Percentiles rank a stretch among this genome's conserved stretches.
Evolutionary conservation across 2,329 filamentous ascomycete species (phyloP).

Genomic region (Phyllosticta capitalensis): DNA sequence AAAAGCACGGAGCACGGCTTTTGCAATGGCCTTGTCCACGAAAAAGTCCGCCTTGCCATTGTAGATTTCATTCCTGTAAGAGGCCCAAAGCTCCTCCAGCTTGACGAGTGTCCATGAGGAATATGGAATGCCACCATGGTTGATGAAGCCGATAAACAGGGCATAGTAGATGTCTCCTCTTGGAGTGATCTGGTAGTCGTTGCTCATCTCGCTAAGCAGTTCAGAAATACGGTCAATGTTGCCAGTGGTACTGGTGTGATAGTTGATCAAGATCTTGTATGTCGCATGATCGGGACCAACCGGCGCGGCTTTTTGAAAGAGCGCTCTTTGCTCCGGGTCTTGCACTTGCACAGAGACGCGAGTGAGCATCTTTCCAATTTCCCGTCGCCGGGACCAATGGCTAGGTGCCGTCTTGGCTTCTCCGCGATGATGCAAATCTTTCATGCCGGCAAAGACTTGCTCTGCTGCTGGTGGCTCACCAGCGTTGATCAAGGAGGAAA

Average conservation of each 20-base stretch:
- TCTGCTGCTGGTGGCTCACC: conserved; percentile 70
- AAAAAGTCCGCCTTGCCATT: conserved; percentile 18
- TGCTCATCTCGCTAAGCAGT: conserved; percentile 72
- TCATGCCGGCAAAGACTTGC: conserved; percentile 78
- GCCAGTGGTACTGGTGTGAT: conserved; percentile 60
- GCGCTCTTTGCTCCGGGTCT: conserved; percentile 37
- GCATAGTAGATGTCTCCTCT: conserved; percentile 70
- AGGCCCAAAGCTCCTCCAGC: conserved; percentile 58
- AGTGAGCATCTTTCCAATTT: conserved; percentile 40
- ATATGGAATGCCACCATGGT: conserved; percentile 56
- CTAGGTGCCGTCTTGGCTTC: conserved; percentile 20
- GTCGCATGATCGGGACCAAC: conserved; percentile 69
- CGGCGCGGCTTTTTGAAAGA: conserved; percentile 55
- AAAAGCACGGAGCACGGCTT: conserved; percentile 56
- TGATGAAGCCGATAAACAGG: conserved; percentile 72
- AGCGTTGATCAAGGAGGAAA: conserved; percentile 65
- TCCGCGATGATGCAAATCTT: conserved; percentile 40
- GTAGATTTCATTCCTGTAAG: conserved; percentile 36
- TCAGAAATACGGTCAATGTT: conserved; percentile 61
- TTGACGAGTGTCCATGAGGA: conserved; percentile 63
- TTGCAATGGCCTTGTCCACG: conserved; percentile 43
- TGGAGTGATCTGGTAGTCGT: conserved; percentile 51
- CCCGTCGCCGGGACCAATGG: conserved; percentile 33
- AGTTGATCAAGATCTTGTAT: conserved; percentile 67
- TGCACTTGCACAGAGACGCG: conserved; percentile 31